Base-by-base conservation (phyloP, 148 eudicot genomes). In the Chenopodium formosanum region DNA sequence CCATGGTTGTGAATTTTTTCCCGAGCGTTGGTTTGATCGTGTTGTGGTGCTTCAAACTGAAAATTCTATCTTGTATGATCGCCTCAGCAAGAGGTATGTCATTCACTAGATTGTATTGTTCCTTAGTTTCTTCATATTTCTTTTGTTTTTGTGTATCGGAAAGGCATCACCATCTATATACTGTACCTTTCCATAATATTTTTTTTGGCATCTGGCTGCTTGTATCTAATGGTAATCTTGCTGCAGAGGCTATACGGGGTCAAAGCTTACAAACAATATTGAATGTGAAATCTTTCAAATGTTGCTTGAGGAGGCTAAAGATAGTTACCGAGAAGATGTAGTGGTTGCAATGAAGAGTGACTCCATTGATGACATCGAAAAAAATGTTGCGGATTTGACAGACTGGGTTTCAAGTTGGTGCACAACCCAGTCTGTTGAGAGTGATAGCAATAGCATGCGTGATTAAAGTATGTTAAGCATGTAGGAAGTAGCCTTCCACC, bases 1-100 rank as follows among this genome's bases (percentile, higher is more conserved):
- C 85, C 99, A 96, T 81, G 97, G 97, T 46, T 94, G 98, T 78
- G 99, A 96, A 78, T 96, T 96, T 83, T 96, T 96, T 83, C 99
- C 99, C 3, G 97, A 96, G 81, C 94, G 94, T 46, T 96, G 99
- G 95, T 96, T 96, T 83, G 97, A 94, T 85, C 89, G 79, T 53
- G 93, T 94, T 70, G 95, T 91, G 82, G 99, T 96, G 74, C 98
- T 96, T 83, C 98, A 91, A 83, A 90, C 98, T 31, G 94, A 91
- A 27, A 96, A 94, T 84, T 79, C 99, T n/a, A 82, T 92, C 60
- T 79, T 96, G 86, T 96, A 92, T 84, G 98, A 96, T 81, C 91
- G 98, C 52, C 90, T 95, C 78, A 86, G 71, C 70, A 94, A 88
- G 84, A 91, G 98, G 99, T 94, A 82, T 13, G 25, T 20, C 34